Evolutionary conservation across 306 rosid genomes (phyloP).

Genomic region (Vigna unguiculata): DNA sequence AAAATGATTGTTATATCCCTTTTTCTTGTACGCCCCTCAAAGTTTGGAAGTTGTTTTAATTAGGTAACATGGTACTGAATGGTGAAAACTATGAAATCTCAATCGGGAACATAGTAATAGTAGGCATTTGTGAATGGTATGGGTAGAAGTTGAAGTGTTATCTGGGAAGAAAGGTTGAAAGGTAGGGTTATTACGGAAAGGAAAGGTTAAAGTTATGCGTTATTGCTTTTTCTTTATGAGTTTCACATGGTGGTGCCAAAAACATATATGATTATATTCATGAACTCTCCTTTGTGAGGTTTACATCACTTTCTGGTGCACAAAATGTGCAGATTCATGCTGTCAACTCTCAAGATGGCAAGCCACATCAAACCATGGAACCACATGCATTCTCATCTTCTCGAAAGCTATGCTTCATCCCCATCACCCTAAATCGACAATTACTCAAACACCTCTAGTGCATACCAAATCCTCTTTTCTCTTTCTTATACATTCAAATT

Average conservation of each 20-base stretch:
- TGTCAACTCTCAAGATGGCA: conserved; percentile 54
- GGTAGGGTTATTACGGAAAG: too few species aligned
- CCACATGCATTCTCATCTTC: conserved; percentile 57
- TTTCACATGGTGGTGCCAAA: conserved; percentile 50
- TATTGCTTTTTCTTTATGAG: conserved; percentile 45
- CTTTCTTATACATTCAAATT: too few species aligned
- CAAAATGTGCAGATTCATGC: conserved; percentile 44
- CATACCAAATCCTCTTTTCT: background rate
- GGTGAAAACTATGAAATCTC: background rate
- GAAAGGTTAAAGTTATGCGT: too few species aligned
- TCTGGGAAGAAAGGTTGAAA: conserved; percentile 43
- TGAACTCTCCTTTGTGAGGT: conserved; percentile 54
- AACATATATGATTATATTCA: conserved; percentile 56
- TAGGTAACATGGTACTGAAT: background rate
- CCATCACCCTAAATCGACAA: conserved; percentile 3
- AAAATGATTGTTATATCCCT: too few species aligned
- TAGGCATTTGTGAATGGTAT: conserved; percentile 34
- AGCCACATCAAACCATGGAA: conserved; percentile 53
- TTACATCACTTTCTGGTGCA: conserved; percentile 57
- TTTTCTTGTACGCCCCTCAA: background rate
- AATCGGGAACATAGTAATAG: conserved; percentile 9
- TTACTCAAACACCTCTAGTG: conserved; percentile 31
- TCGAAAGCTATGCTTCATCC: conserved; percentile 34
- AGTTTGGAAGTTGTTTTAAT: conserved; percentile 6
- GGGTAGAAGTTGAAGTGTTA: conserved; percentile 42